Conservation (phyloP, 148 eudicot species). For the Mesembryanthemum crystallinum region DNA sequence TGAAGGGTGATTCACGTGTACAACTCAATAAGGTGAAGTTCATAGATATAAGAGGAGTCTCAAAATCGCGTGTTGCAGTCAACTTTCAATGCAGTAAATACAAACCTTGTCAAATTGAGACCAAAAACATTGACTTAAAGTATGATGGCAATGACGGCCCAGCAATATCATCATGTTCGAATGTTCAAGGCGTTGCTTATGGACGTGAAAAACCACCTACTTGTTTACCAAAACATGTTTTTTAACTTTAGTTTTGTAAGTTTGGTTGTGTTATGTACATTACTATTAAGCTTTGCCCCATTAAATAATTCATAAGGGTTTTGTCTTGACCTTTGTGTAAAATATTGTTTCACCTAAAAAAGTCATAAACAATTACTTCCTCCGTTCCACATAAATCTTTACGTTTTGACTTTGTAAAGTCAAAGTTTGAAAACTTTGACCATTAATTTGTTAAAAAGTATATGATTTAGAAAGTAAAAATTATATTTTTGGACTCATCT, state of each 20-base stretch:
- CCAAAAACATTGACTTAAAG: slow-evolving; percentile 35
- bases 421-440: no score
- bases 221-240: slow-evolving; percentile 3
- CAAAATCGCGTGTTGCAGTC: slow-evolving; percentile 42
- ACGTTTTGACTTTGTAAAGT: no score
- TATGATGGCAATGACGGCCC: slow-evolving; percentile 28
- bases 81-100: slow-evolving; percentile 38
- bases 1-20: slow-evolving; percentile 34
- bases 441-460: no score
- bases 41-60: slow-evolving; percentile 40
- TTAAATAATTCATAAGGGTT: no score
- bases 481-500: no score
- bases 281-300: no score
- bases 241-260: neutral
- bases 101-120: slow-evolving; percentile 42
- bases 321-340: no score
- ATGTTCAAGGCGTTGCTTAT: slow-evolving; percentile 36
- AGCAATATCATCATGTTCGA: slow-evolving; percentile 33
- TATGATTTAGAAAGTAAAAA: no score
- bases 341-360: no score
- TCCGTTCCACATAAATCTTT: no score
- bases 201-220: slow-evolving; percentile 34
- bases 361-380: no score
- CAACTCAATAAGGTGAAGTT: slow-evolving; percentile 43
- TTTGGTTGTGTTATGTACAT: no score